Base-by-base conservation (phyloP, 2,329 filamentous ascomycete genomes). In the Trichoderma atrobrunneum region DNA sequence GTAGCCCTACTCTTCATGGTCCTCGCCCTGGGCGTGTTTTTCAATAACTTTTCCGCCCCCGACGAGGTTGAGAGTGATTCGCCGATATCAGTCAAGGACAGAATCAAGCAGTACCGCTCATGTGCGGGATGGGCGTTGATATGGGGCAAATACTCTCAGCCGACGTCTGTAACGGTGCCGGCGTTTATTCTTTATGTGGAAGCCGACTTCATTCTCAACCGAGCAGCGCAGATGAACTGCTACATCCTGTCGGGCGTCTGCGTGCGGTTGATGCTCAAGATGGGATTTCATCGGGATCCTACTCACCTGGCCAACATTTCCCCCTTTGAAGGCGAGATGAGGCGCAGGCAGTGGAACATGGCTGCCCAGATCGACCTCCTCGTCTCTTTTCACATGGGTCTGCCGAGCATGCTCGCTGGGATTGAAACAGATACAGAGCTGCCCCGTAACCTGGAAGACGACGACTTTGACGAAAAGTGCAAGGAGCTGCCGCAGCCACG, bases 331-430 rank as follows among this genome's bases (percentile, higher is more conserved):
- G 86, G 85, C 7, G 87, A 89, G 79, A 87, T 88, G 84, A 82
- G 85, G 14, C 81, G 86, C 36, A 81, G 86, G 16, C 78, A 86
- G 75, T 89, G 87, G 87, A 84, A 86, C 74, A 81, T 88, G 74
- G 83, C 85, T 3, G 79, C 83, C 30, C 88, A 91, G 76, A 84
- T 91, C 61, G 91, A 93, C 76, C 79, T 90, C 3, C 79, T 92
- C 5, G 88, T 90, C 30, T 88, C 89, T 2, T 92, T 91, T 76
- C 90, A 92, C 76, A 85, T 92, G 73, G 91, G 91, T 2, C 82
- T 93, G 69, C 91, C 91, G 3, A 86, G 86, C 76, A 90, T 92
- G 88, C 84, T 92, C 59, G 85, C 89, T 71, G 84, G 86, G 28
- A 87, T 90, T 43, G 90, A 92, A 73, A 88, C 86, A 61, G 91